A percentile compares a stretch with the other conserved stretches of the same genome.
Evolutionary conservation across 208 protist genomes (phyloP).

Genomic region (Trypanosoma rangeli): DNA sequence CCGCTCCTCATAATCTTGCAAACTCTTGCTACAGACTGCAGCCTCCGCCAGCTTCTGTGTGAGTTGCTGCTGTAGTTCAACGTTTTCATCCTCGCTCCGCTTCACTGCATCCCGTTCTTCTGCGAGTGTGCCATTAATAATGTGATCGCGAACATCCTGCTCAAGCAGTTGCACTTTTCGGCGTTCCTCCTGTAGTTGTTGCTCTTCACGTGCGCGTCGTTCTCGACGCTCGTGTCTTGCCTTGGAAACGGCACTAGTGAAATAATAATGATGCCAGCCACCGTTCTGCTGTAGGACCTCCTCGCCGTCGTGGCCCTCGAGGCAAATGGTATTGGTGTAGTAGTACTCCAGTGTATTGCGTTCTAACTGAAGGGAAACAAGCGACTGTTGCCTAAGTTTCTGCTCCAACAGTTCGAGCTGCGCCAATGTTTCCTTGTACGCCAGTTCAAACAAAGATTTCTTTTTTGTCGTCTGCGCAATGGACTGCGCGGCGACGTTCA

Average conservation of each 20-base stretch:
- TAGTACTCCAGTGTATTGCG: constrained; percentile 56
- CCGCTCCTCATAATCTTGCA: constrained; percentile 18
- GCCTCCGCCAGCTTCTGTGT: constrained; percentile 10
- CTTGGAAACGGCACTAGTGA: constrained; percentile 14
- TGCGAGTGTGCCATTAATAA: constrained; percentile 35
- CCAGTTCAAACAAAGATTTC: constrained; percentile 8
- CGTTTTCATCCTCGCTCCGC: constrained; percentile 21
- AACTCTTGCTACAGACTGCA: background rate
- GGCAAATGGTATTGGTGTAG: constrained; percentile 46
- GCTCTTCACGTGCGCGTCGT: constrained; percentile 12
- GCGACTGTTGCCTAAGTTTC: constrained; percentile 16
- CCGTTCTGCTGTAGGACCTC: constrained; percentile 11
- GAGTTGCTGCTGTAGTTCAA: constrained; percentile 18
- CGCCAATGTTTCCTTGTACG: constrained; percentile 19
- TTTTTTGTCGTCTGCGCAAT: constrained; percentile 11
- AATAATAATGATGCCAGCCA: constrained; percentile 27
- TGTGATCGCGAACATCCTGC: constrained; percentile 27
- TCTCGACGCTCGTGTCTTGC: constrained; percentile 8
- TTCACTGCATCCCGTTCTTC: constrained; percentile 25
- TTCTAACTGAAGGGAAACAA: constrained; percentile 31
- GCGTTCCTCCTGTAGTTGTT: constrained; percentile 7
- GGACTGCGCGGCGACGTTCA: background rate
- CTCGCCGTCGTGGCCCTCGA: constrained; percentile 31
- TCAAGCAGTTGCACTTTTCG: constrained; percentile 25
- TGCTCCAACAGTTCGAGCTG: constrained; percentile 26